A percentile compares a stretch with the other conserved stretches of the same genome.
Conservation (phyloP, 129 eudicot species). For the Pseudognaphalium luteoalbum region DNA sequence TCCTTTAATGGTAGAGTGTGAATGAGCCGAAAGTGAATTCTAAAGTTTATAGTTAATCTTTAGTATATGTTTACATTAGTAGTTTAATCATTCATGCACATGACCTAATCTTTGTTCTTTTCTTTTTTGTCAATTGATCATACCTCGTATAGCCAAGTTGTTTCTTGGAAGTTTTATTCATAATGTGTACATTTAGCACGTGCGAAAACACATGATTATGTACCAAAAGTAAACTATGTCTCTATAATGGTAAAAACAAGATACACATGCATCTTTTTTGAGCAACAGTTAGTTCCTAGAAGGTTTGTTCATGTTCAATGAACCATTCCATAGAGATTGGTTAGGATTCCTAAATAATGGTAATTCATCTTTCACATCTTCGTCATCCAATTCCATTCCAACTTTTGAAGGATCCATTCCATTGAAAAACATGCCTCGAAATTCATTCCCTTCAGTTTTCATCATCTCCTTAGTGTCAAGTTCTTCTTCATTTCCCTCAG, state of each 20-base stretch:
- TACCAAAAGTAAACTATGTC: conserved; percentile 16
- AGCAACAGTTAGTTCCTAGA: conserved; percentile 19
- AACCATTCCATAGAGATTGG: conserved; percentile 43
- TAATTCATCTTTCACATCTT: conserved; percentile 36
- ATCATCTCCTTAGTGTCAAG: conserved; percentile 21
- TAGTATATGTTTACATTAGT: no score
- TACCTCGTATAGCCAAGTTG: conserved; percentile 18
- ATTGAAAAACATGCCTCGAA: conserved; percentile 40
- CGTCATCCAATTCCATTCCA: conserved; percentile 41
- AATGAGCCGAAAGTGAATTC: neutral
- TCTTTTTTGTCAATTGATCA: neutral
- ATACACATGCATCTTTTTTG: neutral
- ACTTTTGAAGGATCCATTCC: conserved; percentile 46
- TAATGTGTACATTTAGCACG: conserved; percentile 21
- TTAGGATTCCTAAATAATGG: conserved; percentile 33
- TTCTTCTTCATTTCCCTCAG: conserved; percentile 38
- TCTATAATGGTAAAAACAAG: neutral
- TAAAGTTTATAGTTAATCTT: no score
- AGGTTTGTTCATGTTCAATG: conserved; percentile 42
- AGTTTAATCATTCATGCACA: no score
- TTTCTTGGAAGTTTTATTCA: conserved; percentile 32
- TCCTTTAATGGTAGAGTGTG: conserved; percentile 14
- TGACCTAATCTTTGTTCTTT: neutral
- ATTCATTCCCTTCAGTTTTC: conserved; percentile 44
- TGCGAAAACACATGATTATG: conserved; percentile 25